Evolutionary conservation across 2,329 filamentous ascomycete genomes (phyloP), one percentile per base, ranked within the genome.

Genomic region (Hymenoscyphus scutula): DNA sequence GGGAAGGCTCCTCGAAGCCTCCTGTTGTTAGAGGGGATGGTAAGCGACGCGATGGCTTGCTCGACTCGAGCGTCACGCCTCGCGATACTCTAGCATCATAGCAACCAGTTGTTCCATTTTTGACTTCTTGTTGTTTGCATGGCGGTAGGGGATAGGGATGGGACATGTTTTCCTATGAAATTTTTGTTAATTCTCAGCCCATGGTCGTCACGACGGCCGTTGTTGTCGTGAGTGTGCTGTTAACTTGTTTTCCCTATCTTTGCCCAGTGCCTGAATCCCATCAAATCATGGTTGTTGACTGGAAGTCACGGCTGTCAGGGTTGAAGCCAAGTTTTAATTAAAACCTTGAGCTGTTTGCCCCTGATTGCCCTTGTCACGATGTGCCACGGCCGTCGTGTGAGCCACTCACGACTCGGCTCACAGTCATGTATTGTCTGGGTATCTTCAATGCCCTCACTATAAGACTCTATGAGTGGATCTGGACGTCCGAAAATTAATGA

Each of bases 391-490:
- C 11, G 45, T 10, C 23, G 3, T 13, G n/a, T 25, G 45, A 38
- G 62, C 59, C 61, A 59, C 30, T 34, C 58, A 37, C n/a, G 53
- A 29, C 29, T 37, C 51, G 25, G 56, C 19, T 45, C 11, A 67
- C 67, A 68, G 59, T 71, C 32, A 62, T 32, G 38, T 2, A 51
- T 19, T 19, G 25, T 51, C 45, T 51, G 25, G 56, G 61, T 27
- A 62, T 29, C 38, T 25, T 38, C 54, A 8, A 19, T 27, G 34
- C 51, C 27, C 13, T 53, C 17, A 53, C 53, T 53, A 61, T 67
- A 62, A 70, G 66, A 65, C 66, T 62, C 67, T 66, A 34, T 69
- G 15, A 68, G 66, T 71, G 69, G 67, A 60, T 51, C 58, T 45
- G 48, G 41, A 56, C 3, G 27, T 37, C 58, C 56, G 27, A 55